Percentiles rank a stretch among this genome's conserved stretches.
These are phyloP conservation scores for Myxozyma monticola DNA, from an alignment of 805 yeast genomes.

Conservation along the genomic window DNA sequence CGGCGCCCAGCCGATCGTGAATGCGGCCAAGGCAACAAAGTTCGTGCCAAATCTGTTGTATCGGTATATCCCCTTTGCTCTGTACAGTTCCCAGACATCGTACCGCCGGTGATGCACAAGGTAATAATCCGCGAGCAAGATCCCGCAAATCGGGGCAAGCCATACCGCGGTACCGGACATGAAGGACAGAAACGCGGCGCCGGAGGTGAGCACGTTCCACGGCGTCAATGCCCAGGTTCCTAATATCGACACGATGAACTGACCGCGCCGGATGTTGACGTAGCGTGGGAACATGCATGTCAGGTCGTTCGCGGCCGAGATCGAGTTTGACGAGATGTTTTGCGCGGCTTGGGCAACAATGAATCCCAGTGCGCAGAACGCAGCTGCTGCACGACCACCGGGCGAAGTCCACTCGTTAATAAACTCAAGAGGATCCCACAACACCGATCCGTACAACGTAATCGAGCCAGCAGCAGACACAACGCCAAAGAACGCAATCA, in stretches of 20 bases:
- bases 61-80: constrained; percentile 45
- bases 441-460: constrained; percentile 19
- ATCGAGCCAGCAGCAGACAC: constrained; percentile 28
- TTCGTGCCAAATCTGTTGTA: constrained; percentile 49
- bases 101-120: constrained; percentile 44
- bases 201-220: constrained; percentile 44
- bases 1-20: constrained; percentile 38
- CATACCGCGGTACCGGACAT: constrained; percentile 44
- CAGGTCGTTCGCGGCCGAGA: constrained; percentile 44
- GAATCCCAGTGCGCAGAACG: constrained; percentile 42
- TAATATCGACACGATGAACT: constrained; percentile 42
- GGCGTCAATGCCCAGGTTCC: constrained; percentile 43
- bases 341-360: constrained; percentile 42
- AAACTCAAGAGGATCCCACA: constrained; percentile 29
- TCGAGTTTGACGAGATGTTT: constrained; percentile 42
- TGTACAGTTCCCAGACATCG: constrained; percentile 47
- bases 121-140: constrained; percentile 45
- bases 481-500: constrained; percentile 26
- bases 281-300: constrained; percentile 49
- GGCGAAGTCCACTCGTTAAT: constrained; percentile 43
- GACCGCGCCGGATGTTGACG: constrained; percentile 50
- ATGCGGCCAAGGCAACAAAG: constrained; percentile 45
- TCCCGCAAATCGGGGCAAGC: constrained; percentile 45
- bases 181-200: constrained; percentile 41
- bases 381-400: constrained; percentile 47